Percentiles rank a stretch among this genome's conserved stretches.
Evolutionary conservation across 805 yeast genomes (phyloP).

Genomic region (Kodamaea neixiangensis): DNA sequence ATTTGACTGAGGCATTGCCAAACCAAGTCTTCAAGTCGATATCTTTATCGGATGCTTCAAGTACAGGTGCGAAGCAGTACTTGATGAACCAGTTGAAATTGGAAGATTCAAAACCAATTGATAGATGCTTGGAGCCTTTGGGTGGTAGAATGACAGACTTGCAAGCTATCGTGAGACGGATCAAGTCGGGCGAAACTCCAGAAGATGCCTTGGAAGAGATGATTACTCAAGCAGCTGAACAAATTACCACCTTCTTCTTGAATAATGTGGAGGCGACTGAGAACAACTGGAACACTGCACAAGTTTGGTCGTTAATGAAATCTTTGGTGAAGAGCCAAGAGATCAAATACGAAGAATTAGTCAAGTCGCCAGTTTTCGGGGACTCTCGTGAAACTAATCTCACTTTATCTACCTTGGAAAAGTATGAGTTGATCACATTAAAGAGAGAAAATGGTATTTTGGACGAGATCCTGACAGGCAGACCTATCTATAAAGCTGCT

Average conservation of each 20-base stretch:
- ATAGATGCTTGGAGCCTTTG: slow-evolving; percentile 63
- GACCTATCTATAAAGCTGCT: slow-evolving; percentile 83
- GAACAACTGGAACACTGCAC: slow-evolving; percentile 68
- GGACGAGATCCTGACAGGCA: slow-evolving; percentile 67
- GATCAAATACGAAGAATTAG: slow-evolving; percentile 53
- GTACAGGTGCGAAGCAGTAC: slow-evolving; percentile 66
- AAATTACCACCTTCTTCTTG: slow-evolving; percentile 77
- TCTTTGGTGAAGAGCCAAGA: slow-evolving; percentile 51
- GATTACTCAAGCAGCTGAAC: slow-evolving; percentile 83
- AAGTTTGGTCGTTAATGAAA: slow-evolving; percentile 84
- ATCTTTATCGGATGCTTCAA: slow-evolving; percentile 78
- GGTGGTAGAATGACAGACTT: slow-evolving; percentile 96
- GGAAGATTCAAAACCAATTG: slow-evolving; percentile 43
- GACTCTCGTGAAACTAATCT: slow-evolving; percentile 45
- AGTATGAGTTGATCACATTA: slow-evolving; percentile 71
- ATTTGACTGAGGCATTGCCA: slow-evolving; percentile 73
- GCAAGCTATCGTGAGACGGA: slow-evolving; percentile 85
- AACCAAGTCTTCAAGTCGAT: slow-evolving; percentile 81
- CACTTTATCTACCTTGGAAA: slow-evolving; percentile 71
- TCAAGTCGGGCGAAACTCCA: slow-evolving; percentile 85
- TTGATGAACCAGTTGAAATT: slow-evolving; percentile 56
- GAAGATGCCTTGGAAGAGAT: slow-evolving; percentile 73
- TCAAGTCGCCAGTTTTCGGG: slow-evolving; percentile 60
- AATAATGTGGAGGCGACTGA: slow-evolving; percentile 27
- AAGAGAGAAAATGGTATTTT: slow-evolving; percentile 78